These are phyloP conservation scores for Torulaspora gathmanii DNA, from an alignment of 805 yeast species.

Conservation along the genomic window DNA sequence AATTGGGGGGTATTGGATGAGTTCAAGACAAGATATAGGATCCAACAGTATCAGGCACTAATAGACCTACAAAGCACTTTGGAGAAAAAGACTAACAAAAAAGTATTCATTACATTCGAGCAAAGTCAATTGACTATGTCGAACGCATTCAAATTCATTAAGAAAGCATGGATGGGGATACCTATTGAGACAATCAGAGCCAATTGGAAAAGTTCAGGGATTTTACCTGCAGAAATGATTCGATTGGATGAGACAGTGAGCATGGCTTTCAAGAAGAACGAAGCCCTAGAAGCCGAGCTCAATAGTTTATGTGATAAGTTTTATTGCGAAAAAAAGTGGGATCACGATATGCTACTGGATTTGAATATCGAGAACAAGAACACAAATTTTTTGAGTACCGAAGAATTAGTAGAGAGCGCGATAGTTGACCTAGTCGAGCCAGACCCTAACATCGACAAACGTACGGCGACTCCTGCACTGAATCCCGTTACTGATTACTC, in stretches of 20 bases:
- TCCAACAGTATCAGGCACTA: constrained; percentile 48
- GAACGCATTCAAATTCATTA: constrained; percentile 55
- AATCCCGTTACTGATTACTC: constrained; percentile 9
- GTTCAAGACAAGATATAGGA: constrained; percentile 52
- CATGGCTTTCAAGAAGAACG: constrained; percentile 36
- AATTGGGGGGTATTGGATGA: constrained; percentile 62
- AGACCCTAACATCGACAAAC: constrained; percentile 12
- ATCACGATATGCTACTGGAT: constrained; percentile 49
- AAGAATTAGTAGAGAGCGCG: constrained; percentile 58
- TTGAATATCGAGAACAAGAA: constrained; percentile 42
- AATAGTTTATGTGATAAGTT: constrained; percentile 43
- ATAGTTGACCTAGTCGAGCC: constrained; percentile 45
- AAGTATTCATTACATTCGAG: constrained; percentile 30
- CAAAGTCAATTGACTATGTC: constrained; percentile 48
- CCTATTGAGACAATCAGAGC: constrained; percentile 38
- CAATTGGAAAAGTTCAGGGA: constrained; percentile 43
- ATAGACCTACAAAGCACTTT: constrained; percentile 31
- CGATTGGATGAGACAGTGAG: constrained; percentile 29
- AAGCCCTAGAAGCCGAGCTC: constrained; percentile 40
- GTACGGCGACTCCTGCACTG: background rate
- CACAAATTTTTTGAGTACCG: constrained; percentile 50
- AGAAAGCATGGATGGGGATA: constrained; percentile 50
- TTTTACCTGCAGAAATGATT: constrained; percentile 36
- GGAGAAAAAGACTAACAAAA: constrained; percentile 16
- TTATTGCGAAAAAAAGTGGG: constrained; percentile 56